Conservation (phyloP, 208 protist genomes). For the Leishmania tarentolae region DNA sequence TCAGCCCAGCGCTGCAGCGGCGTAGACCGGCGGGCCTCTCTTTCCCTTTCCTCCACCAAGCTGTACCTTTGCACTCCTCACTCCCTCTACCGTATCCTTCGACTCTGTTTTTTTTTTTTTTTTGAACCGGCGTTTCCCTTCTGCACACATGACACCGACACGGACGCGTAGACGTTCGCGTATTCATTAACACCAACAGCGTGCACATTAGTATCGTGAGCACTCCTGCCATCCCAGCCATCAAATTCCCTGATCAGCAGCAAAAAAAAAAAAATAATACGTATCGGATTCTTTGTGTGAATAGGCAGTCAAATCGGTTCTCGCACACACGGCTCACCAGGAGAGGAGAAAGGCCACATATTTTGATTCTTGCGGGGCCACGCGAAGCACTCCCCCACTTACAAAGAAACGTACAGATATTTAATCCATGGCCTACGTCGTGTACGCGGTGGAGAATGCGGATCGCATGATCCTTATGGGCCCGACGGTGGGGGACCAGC, state of each 20-base stretch:
- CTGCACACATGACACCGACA: background rate
- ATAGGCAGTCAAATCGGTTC: background rate
- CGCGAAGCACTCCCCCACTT: background rate
- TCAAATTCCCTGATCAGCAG: no score
- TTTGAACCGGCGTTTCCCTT: background rate
- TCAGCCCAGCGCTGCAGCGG: background rate
- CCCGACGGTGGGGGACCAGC: slow-evolving; percentile 51
- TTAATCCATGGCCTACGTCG: slow-evolving; percentile 65
- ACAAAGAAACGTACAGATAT: background rate
- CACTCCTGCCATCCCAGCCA: no score
- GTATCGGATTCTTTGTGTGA: background rate
- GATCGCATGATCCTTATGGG: slow-evolving; percentile 83
- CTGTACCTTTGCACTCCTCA: background rate
- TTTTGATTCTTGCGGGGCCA: background rate
- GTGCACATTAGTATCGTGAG: no score
- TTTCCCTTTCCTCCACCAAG: background rate
- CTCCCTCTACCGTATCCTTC: background rate
- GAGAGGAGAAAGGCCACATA: background rate
- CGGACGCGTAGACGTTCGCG: background rate
- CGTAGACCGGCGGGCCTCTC: background rate
- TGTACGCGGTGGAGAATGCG: slow-evolving; percentile 85
- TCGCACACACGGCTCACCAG: background rate
- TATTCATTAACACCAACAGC: background rate
- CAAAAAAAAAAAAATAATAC: background rate
- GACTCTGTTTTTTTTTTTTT: background rate